A percentile compares a stretch with the other conserved stretches of the same genome.
These are phyloP conservation scores for Clavaria fumosa DNA, from an alignment of 768 basidiomycete genomes.

Conservation along the genomic window DNA sequence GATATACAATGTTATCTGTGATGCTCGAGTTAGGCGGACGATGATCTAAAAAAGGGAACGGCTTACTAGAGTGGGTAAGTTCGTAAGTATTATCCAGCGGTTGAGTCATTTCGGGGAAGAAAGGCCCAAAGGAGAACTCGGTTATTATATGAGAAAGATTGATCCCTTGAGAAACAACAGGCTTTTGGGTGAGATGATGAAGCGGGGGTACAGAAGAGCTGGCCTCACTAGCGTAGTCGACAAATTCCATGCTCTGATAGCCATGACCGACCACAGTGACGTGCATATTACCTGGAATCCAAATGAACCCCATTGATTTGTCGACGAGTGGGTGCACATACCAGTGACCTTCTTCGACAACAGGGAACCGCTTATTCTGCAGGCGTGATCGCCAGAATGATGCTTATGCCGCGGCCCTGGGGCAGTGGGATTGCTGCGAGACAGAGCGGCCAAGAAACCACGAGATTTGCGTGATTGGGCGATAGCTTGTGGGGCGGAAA, in stretches of 20 bases:
- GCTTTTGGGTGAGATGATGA: neutral
- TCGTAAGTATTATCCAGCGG: constrained; percentile 88
- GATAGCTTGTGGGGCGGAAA: constrained; percentile 57
- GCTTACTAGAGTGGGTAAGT: constrained; percentile 49
- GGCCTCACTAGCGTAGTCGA: constrained; percentile 66
- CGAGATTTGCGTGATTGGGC: constrained; percentile 62
- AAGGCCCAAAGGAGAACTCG: constrained; percentile 93
- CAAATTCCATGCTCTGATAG: constrained; percentile 75
- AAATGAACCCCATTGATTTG: neutral
- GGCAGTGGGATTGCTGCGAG: constrained; percentile 20
- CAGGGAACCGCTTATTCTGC: constrained; percentile 74
- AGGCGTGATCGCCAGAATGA: constrained; percentile 48
- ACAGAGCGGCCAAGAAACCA: constrained; percentile 48
- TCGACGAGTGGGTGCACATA: constrained; percentile 13
- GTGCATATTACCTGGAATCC: constrained; percentile 63
- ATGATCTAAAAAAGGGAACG: neutral
- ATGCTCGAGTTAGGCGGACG: constrained; percentile 3
- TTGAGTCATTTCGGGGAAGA: constrained; percentile 90
- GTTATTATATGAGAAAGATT: constrained; percentile 93
- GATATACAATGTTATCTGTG: constrained; percentile 76
- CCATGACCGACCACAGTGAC: constrained; percentile 93
- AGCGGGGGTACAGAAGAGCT: neutral
- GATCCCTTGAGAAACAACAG: constrained; percentile 43
- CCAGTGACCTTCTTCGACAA: constrained; percentile 83
- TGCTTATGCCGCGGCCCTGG: constrained; percentile 58